Conservation (phyloP, 257 asterid species). For the Nicotiana benthamiana region DNA sequence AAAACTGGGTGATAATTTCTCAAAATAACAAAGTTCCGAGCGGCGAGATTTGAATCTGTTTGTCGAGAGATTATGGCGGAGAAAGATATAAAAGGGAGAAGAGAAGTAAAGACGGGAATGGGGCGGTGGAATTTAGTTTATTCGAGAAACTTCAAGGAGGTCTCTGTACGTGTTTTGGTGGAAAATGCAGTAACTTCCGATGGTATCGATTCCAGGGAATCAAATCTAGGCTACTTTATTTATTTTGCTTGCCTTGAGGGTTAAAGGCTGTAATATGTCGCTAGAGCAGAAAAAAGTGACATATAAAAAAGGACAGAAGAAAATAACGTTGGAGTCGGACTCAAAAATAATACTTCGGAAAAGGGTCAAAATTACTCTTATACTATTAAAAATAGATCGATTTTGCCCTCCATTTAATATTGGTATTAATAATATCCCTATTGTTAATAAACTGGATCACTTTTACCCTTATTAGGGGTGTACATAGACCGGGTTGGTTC, state of each 20-base stretch:
- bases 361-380: too few species aligned
- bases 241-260: neutral
- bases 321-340: too few species aligned
- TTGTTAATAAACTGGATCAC: too few species aligned
- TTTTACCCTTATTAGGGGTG: too few species aligned
- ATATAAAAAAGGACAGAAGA: too few species aligned
- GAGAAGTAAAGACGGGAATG: conserved; percentile 1
- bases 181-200: conserved; percentile 31
- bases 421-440: too few species aligned
- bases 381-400: too few species aligned
- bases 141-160: conserved; percentile 45
- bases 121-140: conserved; percentile 19
- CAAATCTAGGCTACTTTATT: neutral
- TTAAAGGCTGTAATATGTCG: too few species aligned
- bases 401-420: too few species aligned
- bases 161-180: neutral
- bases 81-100: neutral
- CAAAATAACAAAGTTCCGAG: neutral
- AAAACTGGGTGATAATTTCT: neutral
- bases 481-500: too few species aligned
- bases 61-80: neutral
- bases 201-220: neutral
- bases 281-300: too few species aligned
- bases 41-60: neutral
- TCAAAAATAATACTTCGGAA: too few species aligned